These are phyloP conservation scores for Tephrocybe sp. DNA, from an alignment of 768 basidiomycete genomes.

Conservation along the genomic window DNA sequence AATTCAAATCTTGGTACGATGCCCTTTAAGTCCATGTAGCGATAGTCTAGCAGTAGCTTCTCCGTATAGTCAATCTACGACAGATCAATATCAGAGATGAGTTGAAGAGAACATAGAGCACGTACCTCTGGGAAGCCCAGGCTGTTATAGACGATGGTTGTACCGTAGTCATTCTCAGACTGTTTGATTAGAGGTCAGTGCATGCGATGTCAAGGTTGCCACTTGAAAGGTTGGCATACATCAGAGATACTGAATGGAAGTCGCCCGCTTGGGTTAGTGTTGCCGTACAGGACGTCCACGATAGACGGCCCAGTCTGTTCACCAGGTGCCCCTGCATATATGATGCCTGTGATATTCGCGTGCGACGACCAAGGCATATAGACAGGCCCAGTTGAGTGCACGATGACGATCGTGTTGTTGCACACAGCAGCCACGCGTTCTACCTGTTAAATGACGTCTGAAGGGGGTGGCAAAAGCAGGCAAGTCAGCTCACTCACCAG, in stretches of 20 bases:
- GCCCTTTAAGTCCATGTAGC: constrained; percentile 55
- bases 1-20: constrained; percentile 62
- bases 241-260: constrained; percentile 79
- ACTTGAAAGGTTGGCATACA: constrained; percentile 22
- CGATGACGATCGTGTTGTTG: constrained; percentile 78
- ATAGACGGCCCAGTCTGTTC: constrained; percentile 80
- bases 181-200: constrained; percentile 13
- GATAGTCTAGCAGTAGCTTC: constrained; percentile 64
- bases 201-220: background rate
- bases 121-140: constrained; percentile 20
- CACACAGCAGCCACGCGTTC: constrained; percentile 63
- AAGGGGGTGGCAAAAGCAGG: background rate
- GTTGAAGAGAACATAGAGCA: background rate
- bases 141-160: constrained; percentile 42
- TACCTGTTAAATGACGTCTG: constrained; percentile 33
- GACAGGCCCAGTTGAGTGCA: constrained; percentile 77
- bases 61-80: constrained; percentile 66
- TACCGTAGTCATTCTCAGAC: constrained; percentile 41
- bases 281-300: constrained; percentile 76
- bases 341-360: constrained; percentile 69
- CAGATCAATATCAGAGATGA: background rate
- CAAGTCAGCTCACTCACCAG: constrained; percentile 26
- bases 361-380: constrained; percentile 74
- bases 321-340: constrained; percentile 58
- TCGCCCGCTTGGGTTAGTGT: constrained; percentile 72